Percentiles rank a stretch among this genome's conserved stretches.
phyloP scores from a whole-genome alignment of 176 grass and related monocot genomes.

The Zea mays region DNA sequence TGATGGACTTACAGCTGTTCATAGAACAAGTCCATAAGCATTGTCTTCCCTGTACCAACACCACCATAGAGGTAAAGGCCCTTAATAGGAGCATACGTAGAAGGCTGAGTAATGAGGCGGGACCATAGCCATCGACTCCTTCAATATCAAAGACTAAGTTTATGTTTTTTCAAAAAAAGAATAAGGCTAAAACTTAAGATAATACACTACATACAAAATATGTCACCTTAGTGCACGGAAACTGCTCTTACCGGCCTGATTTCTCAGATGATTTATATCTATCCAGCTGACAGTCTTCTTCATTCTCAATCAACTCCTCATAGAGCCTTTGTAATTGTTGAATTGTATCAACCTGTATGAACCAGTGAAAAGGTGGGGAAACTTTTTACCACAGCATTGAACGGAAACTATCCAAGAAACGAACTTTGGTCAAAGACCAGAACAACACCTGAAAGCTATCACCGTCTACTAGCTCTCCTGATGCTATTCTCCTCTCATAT shows the following conservation, averaged over 20 bases:
- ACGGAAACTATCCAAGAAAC: constrained; percentile 1
- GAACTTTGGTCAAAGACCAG: background rate
- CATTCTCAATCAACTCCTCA: constrained; percentile 60
- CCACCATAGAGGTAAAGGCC: constrained; percentile 88
- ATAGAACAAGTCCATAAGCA: constrained; percentile 95
- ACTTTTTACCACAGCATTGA: background rate
- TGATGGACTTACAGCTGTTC: constrained; percentile 69
- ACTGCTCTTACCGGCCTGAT: constrained; percentile 51
- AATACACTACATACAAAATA: constrained; percentile 13
- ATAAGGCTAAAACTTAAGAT: background rate
- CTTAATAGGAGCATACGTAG: constrained; percentile 59
- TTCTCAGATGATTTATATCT: constrained; percentile 82
- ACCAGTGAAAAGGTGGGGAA: constrained; percentile 2
- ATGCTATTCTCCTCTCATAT: constrained; percentile 53
- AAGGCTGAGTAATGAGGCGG: constrained; percentile 61
- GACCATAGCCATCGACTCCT: constrained; percentile 97
- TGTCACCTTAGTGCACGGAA: constrained; percentile 14
- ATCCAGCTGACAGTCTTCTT: constrained; percentile 71
- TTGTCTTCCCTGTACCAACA: constrained; percentile 85
- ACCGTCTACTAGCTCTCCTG: constrained; percentile 72
- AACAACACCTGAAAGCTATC: constrained; percentile 67
- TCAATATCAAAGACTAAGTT: constrained; percentile 31
- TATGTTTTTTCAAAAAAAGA: too few relatives aligned
- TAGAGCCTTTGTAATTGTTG: constrained; percentile 80
- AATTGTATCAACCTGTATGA: constrained; percentile 72